phyloP scores from a whole-genome alignment of 192 early-diverging fungal species.

The Coemansia sp. region DNA sequence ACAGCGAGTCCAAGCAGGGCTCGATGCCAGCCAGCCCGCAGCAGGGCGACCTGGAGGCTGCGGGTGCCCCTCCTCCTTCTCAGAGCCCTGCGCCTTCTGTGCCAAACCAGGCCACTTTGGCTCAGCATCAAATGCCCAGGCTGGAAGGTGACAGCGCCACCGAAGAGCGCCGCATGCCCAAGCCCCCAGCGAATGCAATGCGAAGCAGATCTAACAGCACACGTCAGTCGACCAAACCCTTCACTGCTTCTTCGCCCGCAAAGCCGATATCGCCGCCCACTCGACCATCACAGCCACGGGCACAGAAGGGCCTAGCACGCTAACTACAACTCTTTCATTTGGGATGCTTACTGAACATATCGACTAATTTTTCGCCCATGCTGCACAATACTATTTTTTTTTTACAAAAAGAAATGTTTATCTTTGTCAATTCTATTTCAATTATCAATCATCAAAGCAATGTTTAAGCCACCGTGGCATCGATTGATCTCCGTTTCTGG shows the following conservation, averaged over 20 bases:
- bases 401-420: neutral
- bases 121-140: neutral
- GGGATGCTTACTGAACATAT: slow-evolving; percentile 14
- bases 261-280: slow-evolving; percentile 27
- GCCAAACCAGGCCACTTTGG: neutral
- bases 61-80: neutral
- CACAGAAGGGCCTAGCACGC: slow-evolving; percentile 38
- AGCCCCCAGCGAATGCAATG: slow-evolving; percentile 23
- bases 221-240: slow-evolving; percentile 12
- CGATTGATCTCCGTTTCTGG: neutral
- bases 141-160: slow-evolving; percentile 5
- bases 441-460: neutral
- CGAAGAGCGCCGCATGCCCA: slow-evolving; percentile 1
- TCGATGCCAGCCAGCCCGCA: slow-evolving; percentile 26
- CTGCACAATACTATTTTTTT: neutral
- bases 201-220: slow-evolving; percentile 25
- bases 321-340: neutral
- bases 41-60: neutral
- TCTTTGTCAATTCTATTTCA: neutral
- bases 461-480: neutral
- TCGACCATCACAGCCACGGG: slow-evolving; percentile 44
- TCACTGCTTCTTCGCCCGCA: slow-evolving; percentile 15
- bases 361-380: neutral
- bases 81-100: neutral
- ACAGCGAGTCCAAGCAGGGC: slow-evolving; percentile 21